Percentiles rank a stretch among this genome's conserved stretches.
Conservation (phyloP, 164 flowering plant species). For the Platanus orientalis region DNA sequence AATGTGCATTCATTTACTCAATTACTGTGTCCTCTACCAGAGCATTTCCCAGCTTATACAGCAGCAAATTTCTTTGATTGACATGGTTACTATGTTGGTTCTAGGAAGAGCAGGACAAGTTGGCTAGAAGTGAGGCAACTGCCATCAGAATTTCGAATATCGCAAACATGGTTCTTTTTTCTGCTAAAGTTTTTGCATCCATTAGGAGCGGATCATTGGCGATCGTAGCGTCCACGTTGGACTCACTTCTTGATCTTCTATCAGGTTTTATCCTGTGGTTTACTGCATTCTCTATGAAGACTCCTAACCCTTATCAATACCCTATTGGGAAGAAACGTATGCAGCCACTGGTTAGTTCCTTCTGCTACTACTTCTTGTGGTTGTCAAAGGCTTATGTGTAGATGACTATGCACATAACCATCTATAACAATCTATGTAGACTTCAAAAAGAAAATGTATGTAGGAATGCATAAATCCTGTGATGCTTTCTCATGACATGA, state of each 20-base stretch:
- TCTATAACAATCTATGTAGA: too few species aligned
- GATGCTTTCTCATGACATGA: too few species aligned
- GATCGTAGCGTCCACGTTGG: conserved; percentile 86
- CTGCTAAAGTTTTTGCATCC: conserved; percentile 87
- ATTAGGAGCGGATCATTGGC: conserved; percentile 79
- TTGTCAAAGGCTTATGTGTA: too few species aligned
- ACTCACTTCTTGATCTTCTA: conserved; percentile 86
- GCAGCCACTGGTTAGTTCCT: conserved; percentile 80
- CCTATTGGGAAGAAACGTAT: conserved; percentile 95
- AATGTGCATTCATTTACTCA: neutral
- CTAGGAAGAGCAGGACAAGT: conserved; percentile 78
- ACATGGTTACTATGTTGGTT: conserved; percentile 12
- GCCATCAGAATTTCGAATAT: conserved; percentile 86
- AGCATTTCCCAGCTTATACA: neutral
- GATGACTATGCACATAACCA: too few species aligned
- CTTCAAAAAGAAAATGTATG: too few species aligned
- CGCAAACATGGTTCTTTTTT: conserved; percentile 87
- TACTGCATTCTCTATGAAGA: conserved; percentile 91
- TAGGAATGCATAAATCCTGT: too few species aligned
- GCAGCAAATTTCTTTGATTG: conserved; percentile 7
- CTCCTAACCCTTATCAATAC: conserved; percentile 84
- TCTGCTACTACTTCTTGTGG: neutral
- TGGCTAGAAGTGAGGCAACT: conserved; percentile 72
- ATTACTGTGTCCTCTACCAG: neutral
- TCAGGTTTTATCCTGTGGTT: conserved; percentile 97